A percentile compares a stretch with the other conserved stretches of the same genome.
Conservation (phyloP, 2,329 filamentous ascomycete genomes). For the Colletotrichum chlorophyti region DNA sequence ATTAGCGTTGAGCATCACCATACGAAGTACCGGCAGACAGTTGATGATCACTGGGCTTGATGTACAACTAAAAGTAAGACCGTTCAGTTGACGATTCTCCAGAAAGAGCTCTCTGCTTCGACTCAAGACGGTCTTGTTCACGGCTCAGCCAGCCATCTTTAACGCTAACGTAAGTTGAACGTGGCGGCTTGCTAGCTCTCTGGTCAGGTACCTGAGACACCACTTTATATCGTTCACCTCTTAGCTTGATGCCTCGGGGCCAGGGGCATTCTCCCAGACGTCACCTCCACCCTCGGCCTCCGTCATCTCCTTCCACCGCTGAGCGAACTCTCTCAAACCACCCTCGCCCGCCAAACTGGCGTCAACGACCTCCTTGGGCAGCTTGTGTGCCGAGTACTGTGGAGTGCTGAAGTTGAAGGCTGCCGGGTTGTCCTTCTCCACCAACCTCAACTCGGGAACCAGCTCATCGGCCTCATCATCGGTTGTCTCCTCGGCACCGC, state of each 20-base stretch:
- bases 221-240: too few relatives aligned
- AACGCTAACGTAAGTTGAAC: too few relatives aligned
- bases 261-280: slow-evolving; percentile 42
- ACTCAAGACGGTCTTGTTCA: too few relatives aligned
- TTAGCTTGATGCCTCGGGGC: not conserved
- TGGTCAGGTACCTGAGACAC: too few relatives aligned
- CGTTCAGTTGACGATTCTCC: too few relatives aligned
- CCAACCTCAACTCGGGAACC: slow-evolving; percentile 76
- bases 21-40: too few relatives aligned
- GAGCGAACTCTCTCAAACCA: slow-evolving; percentile 81
- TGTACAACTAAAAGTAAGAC: too few relatives aligned
- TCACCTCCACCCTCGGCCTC: slow-evolving; percentile 45
- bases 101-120: too few relatives aligned
- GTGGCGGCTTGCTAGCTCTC: too few relatives aligned
- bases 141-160: too few relatives aligned
- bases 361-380: slow-evolving; percentile 90
- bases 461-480: slow-evolving; percentile 52
- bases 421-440: slow-evolving; percentile 85
- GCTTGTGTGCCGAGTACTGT: slow-evolving; percentile 93
- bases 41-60: too few relatives aligned
- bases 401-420: slow-evolving; percentile 86
- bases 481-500: slow-evolving; percentile 42
- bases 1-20: too few relatives aligned
- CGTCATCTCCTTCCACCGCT: slow-evolving; percentile 72
- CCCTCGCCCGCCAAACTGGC: slow-evolving; percentile 72